Evolutionary conservation across 2,329 filamentous ascomycete species (phyloP).

Genomic region (Fusarium denticulatum): DNA sequence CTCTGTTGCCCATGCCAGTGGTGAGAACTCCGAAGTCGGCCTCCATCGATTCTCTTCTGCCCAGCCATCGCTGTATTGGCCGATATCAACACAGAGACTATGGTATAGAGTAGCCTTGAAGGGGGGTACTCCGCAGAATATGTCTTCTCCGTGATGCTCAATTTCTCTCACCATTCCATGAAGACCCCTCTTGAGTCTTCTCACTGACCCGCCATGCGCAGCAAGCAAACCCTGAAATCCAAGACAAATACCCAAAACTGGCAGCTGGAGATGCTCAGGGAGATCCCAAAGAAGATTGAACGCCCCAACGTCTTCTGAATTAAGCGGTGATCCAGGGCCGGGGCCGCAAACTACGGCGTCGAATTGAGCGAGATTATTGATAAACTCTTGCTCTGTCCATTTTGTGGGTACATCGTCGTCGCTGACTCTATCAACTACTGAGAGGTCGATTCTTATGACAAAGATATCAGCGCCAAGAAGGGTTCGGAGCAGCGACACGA

Average conservation of each 20-base stretch:
- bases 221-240: conserved; percentile 86
- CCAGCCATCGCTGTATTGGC: conserved; percentile 47
- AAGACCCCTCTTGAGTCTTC: conserved; percentile 74
- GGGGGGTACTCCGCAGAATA: conserved; percentile 70
- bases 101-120: conserved; percentile 84
- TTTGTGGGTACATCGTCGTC: conserved; percentile 1
- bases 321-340: conserved; percentile 83
- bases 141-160: conserved; percentile 65
- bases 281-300: conserved; percentile 81
- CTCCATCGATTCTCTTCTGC: conserved; percentile 51
- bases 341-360: conserved; percentile 91
- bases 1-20: conserved; percentile 71
- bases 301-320: conserved; percentile 80
- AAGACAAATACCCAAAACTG: conserved; percentile 87
- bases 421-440: conserved; percentile 58
- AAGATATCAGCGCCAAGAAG: conserved; percentile 72
- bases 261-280: conserved; percentile 67
- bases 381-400: conserved; percentile 57
- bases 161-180: conserved; percentile 84
- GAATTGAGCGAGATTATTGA: conserved; percentile 63
- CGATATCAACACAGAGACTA: conserved; percentile 66
- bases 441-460: conserved; percentile 51
- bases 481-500: conserved; percentile 80
- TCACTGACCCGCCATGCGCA: conserved; percentile 73
- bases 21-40: conserved; percentile 57